Evolutionary conservation across 257 asterid species (phyloP).

Genomic region (Solanum chilense): DNA sequence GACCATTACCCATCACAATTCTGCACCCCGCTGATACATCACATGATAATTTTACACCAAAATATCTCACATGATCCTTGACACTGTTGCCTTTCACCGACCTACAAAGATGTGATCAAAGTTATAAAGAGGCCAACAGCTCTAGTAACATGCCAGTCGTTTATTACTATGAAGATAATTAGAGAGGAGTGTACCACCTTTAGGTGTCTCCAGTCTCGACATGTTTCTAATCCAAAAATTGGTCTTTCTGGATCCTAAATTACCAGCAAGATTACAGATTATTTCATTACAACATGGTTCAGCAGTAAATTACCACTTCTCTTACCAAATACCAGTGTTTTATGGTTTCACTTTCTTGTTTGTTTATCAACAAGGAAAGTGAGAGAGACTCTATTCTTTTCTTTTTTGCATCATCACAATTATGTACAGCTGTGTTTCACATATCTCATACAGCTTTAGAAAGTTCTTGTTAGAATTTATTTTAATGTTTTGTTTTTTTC

Average conservation of each 20-base stretch:
- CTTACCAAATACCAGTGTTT: background rate
- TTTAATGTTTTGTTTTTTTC: background rate
- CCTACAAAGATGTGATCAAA: constrained; percentile 27
- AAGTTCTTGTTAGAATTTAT: background rate
- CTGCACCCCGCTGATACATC: constrained; percentile 43
- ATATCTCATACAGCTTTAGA: background rate
- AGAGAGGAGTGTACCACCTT: background rate
- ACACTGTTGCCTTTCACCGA: constrained; percentile 88
- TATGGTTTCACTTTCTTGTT: background rate
- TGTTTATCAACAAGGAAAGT: background rate
- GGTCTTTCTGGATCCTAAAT: background rate
- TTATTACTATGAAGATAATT: background rate
- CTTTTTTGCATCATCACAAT: background rate
- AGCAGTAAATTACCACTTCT: background rate
- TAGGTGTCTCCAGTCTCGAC: background rate
- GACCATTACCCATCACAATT: constrained; percentile 46
- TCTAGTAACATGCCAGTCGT: background rate
- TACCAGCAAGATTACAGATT: background rate
- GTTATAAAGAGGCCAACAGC: background rate
- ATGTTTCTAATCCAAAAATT: background rate
- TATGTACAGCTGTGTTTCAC: background rate
- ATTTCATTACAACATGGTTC: background rate
- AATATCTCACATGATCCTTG: constrained; percentile 67
- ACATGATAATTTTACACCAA: constrained; percentile 66
- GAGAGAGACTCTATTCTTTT: background rate